Conservation (phyloP, 176 grass and related monocot species). For the Microstegium vimineum region DNA sequence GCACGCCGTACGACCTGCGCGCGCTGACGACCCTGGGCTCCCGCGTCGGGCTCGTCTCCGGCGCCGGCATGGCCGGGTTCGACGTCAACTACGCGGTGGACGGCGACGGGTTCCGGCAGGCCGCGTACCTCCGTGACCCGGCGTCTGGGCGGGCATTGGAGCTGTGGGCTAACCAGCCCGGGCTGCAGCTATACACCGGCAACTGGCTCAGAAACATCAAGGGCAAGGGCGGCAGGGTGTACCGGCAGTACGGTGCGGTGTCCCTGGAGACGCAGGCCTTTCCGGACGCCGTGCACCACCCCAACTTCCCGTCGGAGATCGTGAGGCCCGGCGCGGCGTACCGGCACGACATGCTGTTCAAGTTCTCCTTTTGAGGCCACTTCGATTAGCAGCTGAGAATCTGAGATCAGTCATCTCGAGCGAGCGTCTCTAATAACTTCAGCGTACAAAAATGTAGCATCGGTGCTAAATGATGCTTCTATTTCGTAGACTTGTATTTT, state of each 20-base stretch:
- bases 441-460: no score
- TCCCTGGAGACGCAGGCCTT: conserved; percentile 81
- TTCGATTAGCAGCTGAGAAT: no score
- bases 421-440: no score
- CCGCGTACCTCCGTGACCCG: conserved; percentile 46
- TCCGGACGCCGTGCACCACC: conserved; percentile 77
- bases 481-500: no score
- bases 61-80: conserved; percentile 38
- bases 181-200: conserved; percentile 80
- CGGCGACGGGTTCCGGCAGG: conserved; percentile 34
- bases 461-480: no score
- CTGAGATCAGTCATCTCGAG: no score
- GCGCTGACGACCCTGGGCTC: conserved; percentile 22
- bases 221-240: conserved; percentile 51
- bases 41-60: conserved; percentile 26
- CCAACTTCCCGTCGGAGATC: conserved; percentile 64
- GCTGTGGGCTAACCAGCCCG: conserved; percentile 79
- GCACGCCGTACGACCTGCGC: conserved; percentile 64
- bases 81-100: conserved; percentile 70
- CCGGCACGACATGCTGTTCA: conserved; percentile 63
- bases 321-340: conserved; percentile 52
- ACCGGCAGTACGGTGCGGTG: conserved; percentile 42
- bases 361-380: conserved; percentile 28
- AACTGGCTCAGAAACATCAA: conserved; percentile 34
- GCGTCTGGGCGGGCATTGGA: conserved; percentile 42